Percentiles rank a stretch among this genome's conserved stretches.
These are phyloP conservation scores for Herpetospermum pedunculosum DNA, from an alignment of 306 rosid species.

Conservation along the genomic window DNA sequence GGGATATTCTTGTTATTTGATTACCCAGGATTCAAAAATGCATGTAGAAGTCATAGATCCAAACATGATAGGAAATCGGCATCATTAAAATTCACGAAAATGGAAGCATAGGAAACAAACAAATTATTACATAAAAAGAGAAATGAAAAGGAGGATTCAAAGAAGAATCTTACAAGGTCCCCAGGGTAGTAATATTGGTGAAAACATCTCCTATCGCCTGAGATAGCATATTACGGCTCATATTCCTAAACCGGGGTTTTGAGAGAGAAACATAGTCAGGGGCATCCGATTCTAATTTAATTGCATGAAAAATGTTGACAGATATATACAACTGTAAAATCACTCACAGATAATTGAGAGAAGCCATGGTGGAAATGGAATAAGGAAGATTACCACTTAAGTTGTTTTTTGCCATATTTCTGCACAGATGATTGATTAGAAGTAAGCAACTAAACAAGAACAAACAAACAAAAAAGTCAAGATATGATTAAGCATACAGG, in stretches of 20 bases:
- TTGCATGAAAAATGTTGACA: not conserved
- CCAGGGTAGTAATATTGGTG: constrained; percentile 38
- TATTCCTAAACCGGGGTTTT: constrained; percentile 42
- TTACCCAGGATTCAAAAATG: not conserved
- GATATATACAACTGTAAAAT: constrained; percentile 4
- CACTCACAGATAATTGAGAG: constrained; percentile 75
- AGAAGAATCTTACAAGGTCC: constrained; percentile 53
- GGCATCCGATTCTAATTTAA: constrained; percentile 14
- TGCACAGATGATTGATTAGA: constrained; percentile 18
- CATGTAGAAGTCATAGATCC: not conserved
- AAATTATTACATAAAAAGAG: not conserved
- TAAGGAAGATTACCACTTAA: constrained; percentile 88
- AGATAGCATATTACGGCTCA: constrained; percentile 60
- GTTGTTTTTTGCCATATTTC: constrained; percentile 76
- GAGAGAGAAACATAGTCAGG: constrained; percentile 5
- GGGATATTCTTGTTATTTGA: not conserved
- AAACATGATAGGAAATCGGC: not conserved
- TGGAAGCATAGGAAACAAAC: not conserved
- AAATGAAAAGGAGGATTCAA: not conserved
- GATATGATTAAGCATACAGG: constrained; percentile 39
- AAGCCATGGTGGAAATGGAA: constrained; percentile 60
- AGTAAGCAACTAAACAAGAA: not conserved
- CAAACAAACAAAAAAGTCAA: not conserved
- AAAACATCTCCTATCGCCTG: constrained; percentile 54
- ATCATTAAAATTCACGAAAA: not conserved